These are phyloP conservation scores for Aspergillus sparsus DNA, from an alignment of 495 filamentous ascomycete genomes.

Conservation along the genomic window DNA sequence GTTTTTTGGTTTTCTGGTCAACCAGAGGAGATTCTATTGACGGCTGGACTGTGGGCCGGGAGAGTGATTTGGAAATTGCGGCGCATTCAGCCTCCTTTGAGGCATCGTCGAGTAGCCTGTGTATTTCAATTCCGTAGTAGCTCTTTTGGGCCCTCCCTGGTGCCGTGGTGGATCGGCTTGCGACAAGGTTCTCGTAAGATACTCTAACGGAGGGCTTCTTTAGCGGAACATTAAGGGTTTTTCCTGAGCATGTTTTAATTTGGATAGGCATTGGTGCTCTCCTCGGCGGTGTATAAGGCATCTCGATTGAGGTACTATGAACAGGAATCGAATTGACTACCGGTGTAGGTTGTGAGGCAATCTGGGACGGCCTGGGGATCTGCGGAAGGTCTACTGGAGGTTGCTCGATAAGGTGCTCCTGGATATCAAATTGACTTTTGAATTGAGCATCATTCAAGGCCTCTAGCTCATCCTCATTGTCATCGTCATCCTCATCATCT, in stretches of 20 bases:
- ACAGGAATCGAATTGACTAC: conserved; percentile 12
- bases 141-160: conserved; percentile 73
- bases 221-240: conserved; percentile 53
- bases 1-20: conserved; percentile 32
- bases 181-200: conserved; percentile 69
- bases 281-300: conserved; percentile 20
- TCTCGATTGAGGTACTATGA: neutral
- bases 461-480: conserved; percentile 36
- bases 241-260: conserved; percentile 68
- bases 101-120: conserved; percentile 70
- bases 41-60: conserved; percentile 27
- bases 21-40: conserved; percentile 45
- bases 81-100: conserved; percentile 49
- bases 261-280: conserved; percentile 35
- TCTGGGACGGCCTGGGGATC: conserved; percentile 10
- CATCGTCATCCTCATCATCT: conserved; percentile 47
- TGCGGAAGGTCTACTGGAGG: conserved; percentile 17
- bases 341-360: conserved; percentile 5
- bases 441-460: conserved; percentile 36
- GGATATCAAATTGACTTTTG: conserved; percentile 41
- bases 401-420: conserved; percentile 33
- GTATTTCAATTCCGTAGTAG: conserved; percentile 92
- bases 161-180: conserved; percentile 65
- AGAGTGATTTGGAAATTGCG: conserved; percentile 28
- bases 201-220: conserved; percentile 49